Base-by-base conservation (phyloP, 305 asterid species). In the Solanum hybrid region DNA sequence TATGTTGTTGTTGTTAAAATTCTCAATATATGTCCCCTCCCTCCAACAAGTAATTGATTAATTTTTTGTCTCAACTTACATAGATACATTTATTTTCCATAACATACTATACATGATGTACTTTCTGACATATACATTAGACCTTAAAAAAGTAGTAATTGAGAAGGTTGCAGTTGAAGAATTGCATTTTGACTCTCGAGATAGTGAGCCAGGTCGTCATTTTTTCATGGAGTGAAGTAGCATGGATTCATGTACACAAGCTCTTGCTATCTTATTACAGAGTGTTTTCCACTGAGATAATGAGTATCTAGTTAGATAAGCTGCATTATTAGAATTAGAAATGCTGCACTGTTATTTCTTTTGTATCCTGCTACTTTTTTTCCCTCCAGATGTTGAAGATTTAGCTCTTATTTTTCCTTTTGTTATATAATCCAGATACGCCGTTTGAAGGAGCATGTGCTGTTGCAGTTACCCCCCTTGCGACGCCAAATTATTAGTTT, bases 371-470 rank as follows among this genome's bases (percentile, higher is more conserved):
- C 14, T 84, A 22, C 51, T 79, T 72, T 57, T 27, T 32, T 39
- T 34, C 90, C 65, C 87, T 72, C 68, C 27, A 57, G 37, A 61
- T 79, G 87, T 65, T 84, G 45, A 77, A 88, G 27, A 87, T 79
- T 26, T 32, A 32, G 27, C 68, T 57, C 41, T 36, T 87, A 20
- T 39, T 89, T 87, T 89, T 84, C 81, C 51, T 79, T 89, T 73
- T 57, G 89, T 84, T 90, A 89, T 86, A 38, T 91, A 31, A 87
- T 89, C 89, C 95, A 97, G 99, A 95, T 96, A 92, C 94, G 99
- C 85, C 99, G 99, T 91, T 92, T 97, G 87, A 97, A 97, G 96
- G 96, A 95, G 91, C 98, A 97, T 45, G 99, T 97, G 89, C 91
- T 96, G 93, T 93, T 94, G 57, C 96, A 97, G 93, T 92, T 97